These are phyloP conservation scores for Agrostemma githago DNA, from an alignment of 148 eudicot species.

Conservation along the genomic window DNA sequence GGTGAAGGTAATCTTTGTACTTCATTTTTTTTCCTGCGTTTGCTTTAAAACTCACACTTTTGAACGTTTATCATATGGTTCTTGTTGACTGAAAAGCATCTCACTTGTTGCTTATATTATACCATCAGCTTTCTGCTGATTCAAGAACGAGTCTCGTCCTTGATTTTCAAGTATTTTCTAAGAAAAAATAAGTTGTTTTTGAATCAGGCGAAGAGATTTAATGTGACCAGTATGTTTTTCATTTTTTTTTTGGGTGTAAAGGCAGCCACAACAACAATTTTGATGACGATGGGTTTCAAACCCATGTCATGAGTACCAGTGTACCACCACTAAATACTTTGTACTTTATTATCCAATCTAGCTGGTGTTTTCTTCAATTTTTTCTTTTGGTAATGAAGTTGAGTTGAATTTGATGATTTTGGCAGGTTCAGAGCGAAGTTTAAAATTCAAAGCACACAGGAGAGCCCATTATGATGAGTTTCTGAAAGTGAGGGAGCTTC, in stretches of 20 bases:
- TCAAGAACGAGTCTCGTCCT: background rate
- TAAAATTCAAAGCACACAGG: conserved; percentile 71
- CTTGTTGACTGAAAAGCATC: background rate
- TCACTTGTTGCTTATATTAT: background rate
- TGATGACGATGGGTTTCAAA: background rate
- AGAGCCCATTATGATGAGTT: conserved; percentile 86
- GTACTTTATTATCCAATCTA: background rate
- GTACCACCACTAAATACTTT: background rate
- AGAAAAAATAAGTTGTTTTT: background rate
- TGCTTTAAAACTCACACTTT: background rate
- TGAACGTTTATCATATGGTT: background rate
- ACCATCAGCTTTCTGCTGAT: background rate
- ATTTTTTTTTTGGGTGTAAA: too few relatives aligned
- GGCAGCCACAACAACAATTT: background rate
- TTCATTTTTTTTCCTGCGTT: background rate
- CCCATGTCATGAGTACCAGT: background rate
- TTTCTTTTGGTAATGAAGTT: background rate
- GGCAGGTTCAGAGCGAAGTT: conserved; percentile 46
- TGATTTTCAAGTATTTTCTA: background rate
- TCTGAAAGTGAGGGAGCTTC: conserved; percentile 71
- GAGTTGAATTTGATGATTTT: conserved; percentile 5
- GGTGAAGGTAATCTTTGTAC: conserved; percentile 47
- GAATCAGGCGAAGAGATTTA: background rate
- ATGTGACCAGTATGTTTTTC: background rate
- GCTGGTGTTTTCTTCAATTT: background rate